Evolutionary conservation across 2,329 filamentous ascomycete genomes (phyloP).

Genomic region (Phaeosphaeria sp.): DNA sequence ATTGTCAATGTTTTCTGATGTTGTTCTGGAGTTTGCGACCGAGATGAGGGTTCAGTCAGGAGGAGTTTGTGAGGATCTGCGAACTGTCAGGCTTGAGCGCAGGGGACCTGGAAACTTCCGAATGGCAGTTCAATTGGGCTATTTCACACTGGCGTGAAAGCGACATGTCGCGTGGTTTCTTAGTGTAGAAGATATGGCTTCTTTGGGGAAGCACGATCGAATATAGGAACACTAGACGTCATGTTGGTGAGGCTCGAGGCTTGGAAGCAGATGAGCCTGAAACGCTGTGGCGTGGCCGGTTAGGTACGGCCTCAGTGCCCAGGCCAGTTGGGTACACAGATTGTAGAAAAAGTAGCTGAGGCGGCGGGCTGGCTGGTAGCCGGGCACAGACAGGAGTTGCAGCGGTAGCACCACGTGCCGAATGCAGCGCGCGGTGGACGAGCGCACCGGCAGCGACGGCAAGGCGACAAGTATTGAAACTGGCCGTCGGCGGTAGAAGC

Average conservation of each 20-base stretch:
- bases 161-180: neutral
- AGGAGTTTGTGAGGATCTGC: neutral
- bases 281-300: slow-evolving; percentile 9
- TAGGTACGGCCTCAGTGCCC: neutral
- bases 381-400: slow-evolving; percentile 18
- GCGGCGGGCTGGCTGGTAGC: neutral
- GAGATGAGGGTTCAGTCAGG: neutral
- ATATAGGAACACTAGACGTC: slow-evolving; percentile 6
- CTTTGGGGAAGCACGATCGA: slow-evolving; percentile 2
- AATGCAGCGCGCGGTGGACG: slow-evolving; percentile 9
- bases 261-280: slow-evolving; percentile 5
- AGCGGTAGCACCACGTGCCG: slow-evolving; percentile 5
- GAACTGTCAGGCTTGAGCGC: neutral
- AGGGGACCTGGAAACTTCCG: neutral
- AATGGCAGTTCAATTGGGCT: neutral
- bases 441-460: slow-evolving; percentile 16
- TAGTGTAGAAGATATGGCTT: neutral
- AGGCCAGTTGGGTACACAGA: neutral
- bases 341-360: neutral
- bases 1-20: neutral
- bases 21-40: slow-evolving; percentile 1
- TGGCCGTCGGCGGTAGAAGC: slow-evolving; percentile 10
- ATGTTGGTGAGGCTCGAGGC: slow-evolving; percentile 1
- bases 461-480: slow-evolving; percentile 21
- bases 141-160: neutral